Conservation (phyloP, 2,329 filamentous ascomycete species). For the Colletotrichum tabaci region DNA sequence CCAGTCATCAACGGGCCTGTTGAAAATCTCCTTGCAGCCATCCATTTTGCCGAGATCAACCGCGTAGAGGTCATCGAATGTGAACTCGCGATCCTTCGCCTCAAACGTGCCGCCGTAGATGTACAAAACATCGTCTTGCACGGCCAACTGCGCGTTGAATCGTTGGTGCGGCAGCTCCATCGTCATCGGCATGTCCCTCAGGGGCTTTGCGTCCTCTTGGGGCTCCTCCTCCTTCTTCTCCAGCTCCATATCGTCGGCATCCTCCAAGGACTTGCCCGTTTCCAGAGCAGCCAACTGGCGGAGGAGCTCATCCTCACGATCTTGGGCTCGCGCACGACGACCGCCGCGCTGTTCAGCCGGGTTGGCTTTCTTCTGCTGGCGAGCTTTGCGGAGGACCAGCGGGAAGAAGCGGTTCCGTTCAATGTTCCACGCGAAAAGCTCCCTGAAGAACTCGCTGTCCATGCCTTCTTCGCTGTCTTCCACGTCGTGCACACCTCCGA, state of each 20-base stretch:
- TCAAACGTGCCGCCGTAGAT: constrained; percentile 97
- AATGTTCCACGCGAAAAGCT: constrained; percentile 92
- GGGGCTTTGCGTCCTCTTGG: constrained; percentile 70
- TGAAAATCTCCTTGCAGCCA: constrained; percentile 93
- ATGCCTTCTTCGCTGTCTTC: constrained; percentile 95
- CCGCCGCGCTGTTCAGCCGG: constrained; percentile 70
- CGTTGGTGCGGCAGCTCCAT: constrained; percentile 91
- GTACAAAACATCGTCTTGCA: constrained; percentile 93
- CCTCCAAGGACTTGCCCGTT: constrained; percentile 76
- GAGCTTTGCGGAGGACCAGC: constrained; percentile 81
- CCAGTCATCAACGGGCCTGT: constrained; percentile 88
- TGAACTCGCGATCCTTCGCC: constrained; percentile 94
- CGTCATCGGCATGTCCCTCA: constrained; percentile 74
- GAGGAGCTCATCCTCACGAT: constrained; percentile 91
- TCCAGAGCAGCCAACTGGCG: constrained; percentile 89
- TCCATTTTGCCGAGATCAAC: constrained; percentile 96
- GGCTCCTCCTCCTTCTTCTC: constrained; percentile 65
- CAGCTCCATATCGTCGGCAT: constrained; percentile 64
- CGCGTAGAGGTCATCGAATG: constrained; percentile 94
- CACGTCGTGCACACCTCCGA: constrained; percentile 95
- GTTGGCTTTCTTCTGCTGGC: constrained; percentile 75
- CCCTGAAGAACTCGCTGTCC: constrained; percentile 97
- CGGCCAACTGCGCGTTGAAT: constrained; percentile 91
- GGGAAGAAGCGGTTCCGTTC: constrained; percentile 97
- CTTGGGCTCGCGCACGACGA: constrained; percentile 83